A percentile compares a stretch with the other conserved stretches of the same genome.
These are phyloP conservation scores for Cryptosporidium bovis DNA, from an alignment of 169 alveolate genomes.

Conservation along the genomic window DNA sequence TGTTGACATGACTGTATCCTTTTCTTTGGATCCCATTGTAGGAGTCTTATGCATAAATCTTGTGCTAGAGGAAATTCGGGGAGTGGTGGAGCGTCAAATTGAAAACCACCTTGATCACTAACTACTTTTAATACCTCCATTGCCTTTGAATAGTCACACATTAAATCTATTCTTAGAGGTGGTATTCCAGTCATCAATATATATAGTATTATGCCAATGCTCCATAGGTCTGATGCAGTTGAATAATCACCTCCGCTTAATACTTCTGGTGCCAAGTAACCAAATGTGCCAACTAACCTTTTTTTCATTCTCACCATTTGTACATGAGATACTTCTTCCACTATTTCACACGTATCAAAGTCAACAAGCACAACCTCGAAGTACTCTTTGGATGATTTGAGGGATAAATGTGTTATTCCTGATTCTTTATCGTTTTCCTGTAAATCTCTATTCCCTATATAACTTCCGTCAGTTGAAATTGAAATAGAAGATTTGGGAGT, in stretches of 20 bases:
- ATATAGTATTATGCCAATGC: conserved; percentile 89
- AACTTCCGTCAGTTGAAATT: conserved; percentile 73
- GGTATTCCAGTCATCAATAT: conserved; percentile 92
- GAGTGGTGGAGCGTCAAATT: conserved; percentile 87
- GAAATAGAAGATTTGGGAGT: conserved; percentile 79
- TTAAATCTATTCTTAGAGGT: conserved; percentile 89
- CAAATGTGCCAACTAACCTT: conserved; percentile 87
- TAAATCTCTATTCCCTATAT: neutral
- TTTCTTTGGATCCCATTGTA: conserved; percentile 84
- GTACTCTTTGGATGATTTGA: conserved; percentile 65
- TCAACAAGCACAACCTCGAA: conserved; percentile 83
- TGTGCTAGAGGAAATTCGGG: conserved; percentile 89
- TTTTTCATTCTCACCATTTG: conserved; percentile 78
- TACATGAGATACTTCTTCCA: conserved; percentile 74
- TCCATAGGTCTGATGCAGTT: conserved; percentile 90
- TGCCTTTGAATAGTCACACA: conserved; percentile 87
- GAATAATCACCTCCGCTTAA: conserved; percentile 87
- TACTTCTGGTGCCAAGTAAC: conserved; percentile 84
- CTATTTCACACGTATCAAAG: conserved; percentile 86
- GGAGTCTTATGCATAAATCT: conserved; percentile 86
- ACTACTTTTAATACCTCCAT: conserved; percentile 81
- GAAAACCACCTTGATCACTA: conserved; percentile 84
- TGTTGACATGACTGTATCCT: conserved; percentile 84
- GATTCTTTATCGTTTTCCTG: conserved; percentile 24
- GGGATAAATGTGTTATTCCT: conserved; percentile 45